phyloP scores from a whole-genome alignment of 2,329 filamentous ascomycete genomes.

The Alternaria sp. region DNA sequence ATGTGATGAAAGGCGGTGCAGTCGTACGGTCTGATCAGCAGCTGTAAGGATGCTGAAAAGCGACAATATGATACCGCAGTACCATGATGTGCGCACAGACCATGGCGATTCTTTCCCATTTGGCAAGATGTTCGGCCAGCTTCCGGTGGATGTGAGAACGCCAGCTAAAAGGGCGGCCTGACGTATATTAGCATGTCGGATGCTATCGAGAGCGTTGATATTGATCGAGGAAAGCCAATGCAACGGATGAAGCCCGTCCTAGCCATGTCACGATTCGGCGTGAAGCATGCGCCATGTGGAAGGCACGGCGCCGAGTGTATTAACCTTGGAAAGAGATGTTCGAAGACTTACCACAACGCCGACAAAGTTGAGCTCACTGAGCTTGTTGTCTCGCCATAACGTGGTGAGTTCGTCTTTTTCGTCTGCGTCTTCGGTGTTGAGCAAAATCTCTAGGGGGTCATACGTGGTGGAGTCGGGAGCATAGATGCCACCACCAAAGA shows the following conservation, averaged over 20 bases:
- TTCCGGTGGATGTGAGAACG: constrained; percentile 52
- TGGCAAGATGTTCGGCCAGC: constrained; percentile 52
- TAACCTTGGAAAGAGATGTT: not conserved
- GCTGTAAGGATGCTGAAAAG: constrained; percentile 58
- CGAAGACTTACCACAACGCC: constrained; percentile 48
- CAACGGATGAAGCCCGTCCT: not conserved
- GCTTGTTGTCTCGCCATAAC: constrained; percentile 49
- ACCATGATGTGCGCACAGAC: constrained; percentile 52
- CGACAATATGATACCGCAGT: constrained; percentile 55
- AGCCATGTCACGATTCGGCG: not conserved
- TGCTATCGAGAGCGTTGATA: not conserved
- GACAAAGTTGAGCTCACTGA: constrained; percentile 52
- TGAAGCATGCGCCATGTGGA: not conserved
- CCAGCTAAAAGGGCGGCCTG: constrained; percentile 49
- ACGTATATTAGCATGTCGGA: not conserved
- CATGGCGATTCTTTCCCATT: constrained; percentile 49
- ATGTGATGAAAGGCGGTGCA: constrained; percentile 53
- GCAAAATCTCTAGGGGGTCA: constrained; percentile 46
- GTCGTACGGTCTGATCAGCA: constrained; percentile 51
- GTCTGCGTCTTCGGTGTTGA: constrained; percentile 42
- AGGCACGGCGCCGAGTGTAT: not conserved
- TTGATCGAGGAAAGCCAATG: no score
- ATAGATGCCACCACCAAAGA: constrained; percentile 44
- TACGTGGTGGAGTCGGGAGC: constrained; percentile 43
- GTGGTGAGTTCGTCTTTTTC: constrained; percentile 47